Evolutionary conservation across 495 filamentous ascomycete species (phyloP), one percentile per base, ranked within the genome.

Genomic region (Aspergillus bertholletiae): DNA sequence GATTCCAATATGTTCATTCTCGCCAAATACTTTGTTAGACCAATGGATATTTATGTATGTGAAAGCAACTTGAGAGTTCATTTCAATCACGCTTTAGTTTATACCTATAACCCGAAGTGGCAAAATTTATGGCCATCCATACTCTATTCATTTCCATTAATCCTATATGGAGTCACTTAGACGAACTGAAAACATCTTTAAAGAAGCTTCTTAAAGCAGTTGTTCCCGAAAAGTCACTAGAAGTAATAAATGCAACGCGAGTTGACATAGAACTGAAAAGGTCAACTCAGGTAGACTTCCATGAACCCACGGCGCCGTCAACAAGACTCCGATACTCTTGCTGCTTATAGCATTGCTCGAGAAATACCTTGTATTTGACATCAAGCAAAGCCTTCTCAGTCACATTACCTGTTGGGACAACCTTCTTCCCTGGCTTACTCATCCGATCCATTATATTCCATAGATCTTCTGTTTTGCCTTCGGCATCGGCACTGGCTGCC

Each of bases 401-500:
- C 44, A 59, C 60, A 64, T 95, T 82, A 20, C 74, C 80, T 0
- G 80, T 83, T 15, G 93, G 89, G 70, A 82, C 74, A 3, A 96
- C 84, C 52, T 88, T 82, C 65, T 83, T 88, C n/a, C 94, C 93
- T 22, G 90, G 86, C 74, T 96, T 96, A 72, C 85, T 92, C 88
- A 96, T 96, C 30, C 92, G 84, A 70, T 94, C 88, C 94, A 98
- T 98, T 63, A 98, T 96, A 51, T 84, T 80, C 94, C 93, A 98
- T 53, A 98, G 73, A 39, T 84, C 81, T 74, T 96, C 92, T 1
- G 87, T 92, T 55, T 84, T 84, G 12, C 93, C 93, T 15, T 92
- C 79, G 9, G 73, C 68, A 57, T 88, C 81, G 15, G 81, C 83
- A 61, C 86, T 95, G 21, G 91, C 94, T 46, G 94, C 94, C 70